Evolutionary conservation across 441 rosid genomes (phyloP).

Genomic region (Arabidopsis lyrata): DNA sequence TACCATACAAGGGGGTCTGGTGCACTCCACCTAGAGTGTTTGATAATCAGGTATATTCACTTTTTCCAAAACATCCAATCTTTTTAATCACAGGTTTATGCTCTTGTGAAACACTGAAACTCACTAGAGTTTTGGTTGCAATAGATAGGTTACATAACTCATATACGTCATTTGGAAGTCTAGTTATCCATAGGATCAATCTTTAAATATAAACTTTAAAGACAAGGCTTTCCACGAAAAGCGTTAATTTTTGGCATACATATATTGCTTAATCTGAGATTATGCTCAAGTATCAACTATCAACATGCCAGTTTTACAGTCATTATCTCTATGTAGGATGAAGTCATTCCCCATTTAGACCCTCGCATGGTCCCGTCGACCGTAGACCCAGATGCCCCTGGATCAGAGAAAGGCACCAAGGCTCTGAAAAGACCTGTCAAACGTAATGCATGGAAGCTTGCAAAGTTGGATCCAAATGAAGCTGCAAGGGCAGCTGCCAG

Average conservation of each 20-base stretch:
- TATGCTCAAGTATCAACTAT: too few relatives aligned
- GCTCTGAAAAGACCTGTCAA: slow-evolving; percentile 59
- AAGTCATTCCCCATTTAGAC: slow-evolving; percentile 76
- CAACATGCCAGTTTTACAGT: slow-evolving; percentile 13
- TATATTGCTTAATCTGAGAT: too few relatives aligned
- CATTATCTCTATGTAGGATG: slow-evolving; percentile 50
- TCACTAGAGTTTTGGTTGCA: slow-evolving; percentile 2
- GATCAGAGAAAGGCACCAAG: slow-evolving; percentile 50
- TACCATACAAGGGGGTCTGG: slow-evolving; percentile 78
- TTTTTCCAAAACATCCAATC: slow-evolving; percentile 17
- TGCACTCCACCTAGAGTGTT: slow-evolving; percentile 86
- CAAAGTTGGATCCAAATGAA: slow-evolving; percentile 66
- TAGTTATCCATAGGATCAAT: neutral
- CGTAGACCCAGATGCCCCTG: slow-evolving; percentile 75
- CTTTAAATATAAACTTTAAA: slow-evolving; percentile 7
- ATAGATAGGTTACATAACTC: slow-evolving; percentile 7
- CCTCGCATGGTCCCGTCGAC: slow-evolving; percentile 81
- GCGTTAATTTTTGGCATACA: too few relatives aligned
- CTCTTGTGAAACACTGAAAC: slow-evolving; percentile 16
- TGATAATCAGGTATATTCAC: slow-evolving; percentile 67
- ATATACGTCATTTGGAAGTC: slow-evolving; percentile 5
- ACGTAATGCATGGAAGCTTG: slow-evolving; percentile 74
- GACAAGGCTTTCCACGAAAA: neutral
- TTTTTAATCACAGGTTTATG: slow-evolving; percentile 1
- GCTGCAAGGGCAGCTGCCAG: slow-evolving; percentile 74